Evolutionary conservation across 1,139 yeast species (phyloP), one percentile per base, ranked within the genome.

Genomic region (Suhomyces taliae): DNA sequence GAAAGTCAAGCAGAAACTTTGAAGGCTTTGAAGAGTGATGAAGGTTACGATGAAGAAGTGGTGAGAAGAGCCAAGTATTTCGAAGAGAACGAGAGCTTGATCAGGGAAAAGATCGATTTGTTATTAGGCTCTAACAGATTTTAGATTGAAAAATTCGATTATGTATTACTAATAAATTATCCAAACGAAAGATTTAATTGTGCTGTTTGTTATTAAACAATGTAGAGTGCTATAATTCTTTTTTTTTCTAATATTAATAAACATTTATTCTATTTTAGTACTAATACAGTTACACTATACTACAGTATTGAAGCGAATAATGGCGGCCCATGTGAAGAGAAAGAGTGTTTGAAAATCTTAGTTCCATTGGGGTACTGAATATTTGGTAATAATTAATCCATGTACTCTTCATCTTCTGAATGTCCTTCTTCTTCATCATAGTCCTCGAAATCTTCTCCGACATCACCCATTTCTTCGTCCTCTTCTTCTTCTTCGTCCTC

Each of bases 11-110:
- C 89, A 35, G 83, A 87, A 52, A 86, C 91, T 42, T 74, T 89
- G 58, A 84, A 82, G 63, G 84, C 90, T 14, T 77, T 90, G 54
- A 79, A 86, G 57, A 89, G 95, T 52, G 97, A 91, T 64, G 91
- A 88, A 57, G 90, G 95, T 8, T 88, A 87, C 65, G 90, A 88
- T 61, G 98, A 91, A 66, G 98, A 93, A 62, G 74, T 82, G 31
- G 96, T 90, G 3, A 82, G 99, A 70, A 82, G 85, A 58, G 82
- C 96, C 7, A 81, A 85, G 36, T 90, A 87, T 65, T 91, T 90
- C 67, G 81, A 82, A 40, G 90, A 88, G 50, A 89, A 88, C 50
- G 79, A 75, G 56, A 67, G 64, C 39, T 70, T 87, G 59, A 73
- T 90, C 47, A 79, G 81, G 55, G 93, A 90, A 58, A 89, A 88